Evolutionary conservation across 2,329 filamentous ascomycete species (phyloP).

Genomic region (Pseudocercospora crystallina): DNA sequence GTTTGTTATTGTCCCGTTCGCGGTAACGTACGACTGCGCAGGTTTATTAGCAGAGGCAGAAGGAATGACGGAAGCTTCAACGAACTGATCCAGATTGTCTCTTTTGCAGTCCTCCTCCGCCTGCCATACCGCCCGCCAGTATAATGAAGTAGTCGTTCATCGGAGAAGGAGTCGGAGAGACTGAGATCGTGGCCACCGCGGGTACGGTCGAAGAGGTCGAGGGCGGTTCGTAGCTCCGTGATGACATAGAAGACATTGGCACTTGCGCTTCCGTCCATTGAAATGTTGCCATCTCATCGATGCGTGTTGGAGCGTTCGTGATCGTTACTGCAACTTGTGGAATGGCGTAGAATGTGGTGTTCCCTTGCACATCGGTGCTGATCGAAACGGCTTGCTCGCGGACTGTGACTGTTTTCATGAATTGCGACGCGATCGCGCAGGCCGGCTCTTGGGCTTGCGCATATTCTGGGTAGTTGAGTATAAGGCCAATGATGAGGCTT

Average conservation of each 20-base stretch:
- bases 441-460: conserved; percentile 8
- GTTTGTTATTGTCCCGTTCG: conserved; percentile 31
- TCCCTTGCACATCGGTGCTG: conserved; percentile 28
- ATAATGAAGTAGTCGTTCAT: conserved; percentile 10
- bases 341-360: conserved; percentile 32
- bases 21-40: conserved; percentile 24
- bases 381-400: conserved; percentile 32
- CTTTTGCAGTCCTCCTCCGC: conserved; percentile 6
- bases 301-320: conserved; percentile 31
- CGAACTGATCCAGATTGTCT: conserved; percentile 13
- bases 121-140: not conserved
- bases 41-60: too few relatives aligned
- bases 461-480: conserved; percentile 7
- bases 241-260: conserved; percentile 1
- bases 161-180: too few relatives aligned
- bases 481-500: conserved; percentile 13
- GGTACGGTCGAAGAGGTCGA: too few relatives aligned
- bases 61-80: not conserved
- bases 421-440: conserved; percentile 13
- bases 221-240: too few relatives aligned
- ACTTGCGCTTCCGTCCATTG: conserved; percentile 25
- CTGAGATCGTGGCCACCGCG: too few relatives aligned
- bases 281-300: conserved; percentile 30
- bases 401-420: conserved; percentile 17
- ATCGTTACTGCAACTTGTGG: conserved; percentile 28